Evolutionary conservation across 78 protist species (phyloP), one percentile per base, ranked within the genome.

Genomic region (Tieghemostelium lacteum): DNA sequence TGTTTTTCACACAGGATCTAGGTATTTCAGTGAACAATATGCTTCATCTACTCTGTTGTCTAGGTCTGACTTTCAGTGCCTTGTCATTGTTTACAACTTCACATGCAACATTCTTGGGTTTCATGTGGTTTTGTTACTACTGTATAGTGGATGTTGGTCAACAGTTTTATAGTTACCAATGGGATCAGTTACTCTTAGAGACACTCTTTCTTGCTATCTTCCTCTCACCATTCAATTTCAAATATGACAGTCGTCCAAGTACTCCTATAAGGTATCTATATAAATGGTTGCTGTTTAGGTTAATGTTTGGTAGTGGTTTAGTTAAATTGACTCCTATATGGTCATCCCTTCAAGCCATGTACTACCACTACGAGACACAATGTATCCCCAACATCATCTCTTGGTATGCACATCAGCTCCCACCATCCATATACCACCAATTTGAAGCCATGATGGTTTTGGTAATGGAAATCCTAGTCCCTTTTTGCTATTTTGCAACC

Each of bases 341-440:
- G 97, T 52, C 63, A 64, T 24, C 33, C 4, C 86, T 95, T 42
- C 80, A 87, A 40, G 97, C 97, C 22, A 64, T 87, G 73, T 49
- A 61, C 29, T 87, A 31, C 69, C 97, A 92, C 40, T 95, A 75
- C 33, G 97, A 87, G 39, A 75, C 89, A 10, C 93, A 92, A 75
- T 87, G 94, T 78, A 55, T 95, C 2, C 97, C 97, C 33, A 92
- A 92, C 16, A 63, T 85, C 14, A 65, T 75, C 22, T 92, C 78
- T 69, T 83, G 75, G 64, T 83, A 69, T 69, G 28, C 69, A 12
- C 75, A 83, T 69, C 91, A 83, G 69, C n/a, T 83, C 3, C 91
- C 91, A 69, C 76, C 61, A 17, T n/a, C n/a, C n/a, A 19, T 33
- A 26, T 69, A 39, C 45, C 91, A 83, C 57, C 85, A 65, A 33